phyloP scores from a whole-genome alignment of 805 yeast species.

The Candida bentonensis region DNA sequence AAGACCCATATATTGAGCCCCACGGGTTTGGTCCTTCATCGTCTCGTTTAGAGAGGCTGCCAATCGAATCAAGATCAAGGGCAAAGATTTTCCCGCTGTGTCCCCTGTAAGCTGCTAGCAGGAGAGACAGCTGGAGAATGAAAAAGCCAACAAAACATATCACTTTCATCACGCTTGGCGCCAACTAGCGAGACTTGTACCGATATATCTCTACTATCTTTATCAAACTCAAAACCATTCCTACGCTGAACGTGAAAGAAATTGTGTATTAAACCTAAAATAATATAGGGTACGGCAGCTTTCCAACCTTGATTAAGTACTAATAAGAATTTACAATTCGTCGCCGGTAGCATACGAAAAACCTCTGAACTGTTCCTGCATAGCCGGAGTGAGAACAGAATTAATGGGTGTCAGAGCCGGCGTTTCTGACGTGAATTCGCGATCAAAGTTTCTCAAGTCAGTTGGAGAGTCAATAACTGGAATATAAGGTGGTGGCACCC shows the following conservation, averaged over 20 bases:
- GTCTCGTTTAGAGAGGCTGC: not conserved
- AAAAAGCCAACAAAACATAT: too few relatives aligned
- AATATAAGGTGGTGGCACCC: conserved; percentile 75
- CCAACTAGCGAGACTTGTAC: too few relatives aligned
- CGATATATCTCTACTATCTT: too few relatives aligned
- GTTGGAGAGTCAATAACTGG: conserved; percentile 82
- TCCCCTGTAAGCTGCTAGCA: not conserved
- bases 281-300: too few relatives aligned
- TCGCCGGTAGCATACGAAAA: conserved; percentile 51
- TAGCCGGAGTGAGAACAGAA: conserved; percentile 65
- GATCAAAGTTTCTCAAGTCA: conserved; percentile 86
- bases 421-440: conserved; percentile 86
- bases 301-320: too few relatives aligned
- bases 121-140: too few relatives aligned
- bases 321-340: conserved; percentile 6
- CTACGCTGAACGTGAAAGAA: too few relatives aligned
- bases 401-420: conserved; percentile 93
- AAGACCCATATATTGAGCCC: not conserved
- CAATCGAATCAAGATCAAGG: not conserved
- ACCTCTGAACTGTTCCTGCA: conserved; percentile 96
- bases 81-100: not conserved
- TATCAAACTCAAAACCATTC: too few relatives aligned
- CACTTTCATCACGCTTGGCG: too few relatives aligned
- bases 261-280: not conserved
- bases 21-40: not conserved